Conservation (phyloP, 2,329 filamentous ascomycete species). For the Aureobasidium namibiae region DNA sequence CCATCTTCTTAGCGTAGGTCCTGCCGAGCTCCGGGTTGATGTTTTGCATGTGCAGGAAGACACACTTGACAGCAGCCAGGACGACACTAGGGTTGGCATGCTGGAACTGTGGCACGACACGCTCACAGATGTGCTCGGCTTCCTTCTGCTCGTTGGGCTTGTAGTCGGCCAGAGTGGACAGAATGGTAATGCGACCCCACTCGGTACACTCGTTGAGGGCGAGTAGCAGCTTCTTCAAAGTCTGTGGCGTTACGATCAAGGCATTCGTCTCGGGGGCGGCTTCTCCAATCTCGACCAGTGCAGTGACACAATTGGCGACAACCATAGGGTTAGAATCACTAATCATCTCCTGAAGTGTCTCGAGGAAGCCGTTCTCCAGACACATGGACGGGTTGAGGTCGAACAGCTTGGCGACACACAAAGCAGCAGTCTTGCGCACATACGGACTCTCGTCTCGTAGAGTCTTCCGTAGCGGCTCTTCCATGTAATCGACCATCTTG, state of each 20-base stretch:
- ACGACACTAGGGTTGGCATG: constrained; percentile 97
- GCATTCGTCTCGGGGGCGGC: constrained; percentile 85
- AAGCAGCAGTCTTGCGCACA: constrained; percentile 93
- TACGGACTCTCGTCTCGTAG: constrained; percentile 95
- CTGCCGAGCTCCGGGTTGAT: constrained; percentile 69
- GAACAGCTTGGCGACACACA: constrained; percentile 96
- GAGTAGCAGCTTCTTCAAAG: constrained; percentile 90
- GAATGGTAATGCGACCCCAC: constrained; percentile 91
- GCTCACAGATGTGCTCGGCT: constrained; percentile 94
- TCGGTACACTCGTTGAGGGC: constrained; percentile 97
- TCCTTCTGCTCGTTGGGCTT: constrained; percentile 83
- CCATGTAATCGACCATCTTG: constrained; percentile 99
- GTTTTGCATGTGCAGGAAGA: constrained; percentile 91
- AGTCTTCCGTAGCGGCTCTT: constrained; percentile 92
- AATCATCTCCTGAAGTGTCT: constrained; percentile 89
- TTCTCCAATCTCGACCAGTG: constrained; percentile 84
- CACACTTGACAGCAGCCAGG: constrained; percentile 91
- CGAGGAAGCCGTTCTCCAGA: constrained; percentile 92
- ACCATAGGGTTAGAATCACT: constrained; percentile 99
- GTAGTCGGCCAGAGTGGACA: constrained; percentile 85
- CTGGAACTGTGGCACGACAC: constrained; percentile 93
- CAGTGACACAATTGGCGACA: constrained; percentile 93
- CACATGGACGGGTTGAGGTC: constrained; percentile 89
- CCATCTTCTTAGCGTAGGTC: constrained; percentile 97
- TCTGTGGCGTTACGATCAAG: constrained; percentile 70